Evolutionary conservation across 108 stramenopile genomes (phyloP).

Genomic region (Craspedostauros australis): DNA sequence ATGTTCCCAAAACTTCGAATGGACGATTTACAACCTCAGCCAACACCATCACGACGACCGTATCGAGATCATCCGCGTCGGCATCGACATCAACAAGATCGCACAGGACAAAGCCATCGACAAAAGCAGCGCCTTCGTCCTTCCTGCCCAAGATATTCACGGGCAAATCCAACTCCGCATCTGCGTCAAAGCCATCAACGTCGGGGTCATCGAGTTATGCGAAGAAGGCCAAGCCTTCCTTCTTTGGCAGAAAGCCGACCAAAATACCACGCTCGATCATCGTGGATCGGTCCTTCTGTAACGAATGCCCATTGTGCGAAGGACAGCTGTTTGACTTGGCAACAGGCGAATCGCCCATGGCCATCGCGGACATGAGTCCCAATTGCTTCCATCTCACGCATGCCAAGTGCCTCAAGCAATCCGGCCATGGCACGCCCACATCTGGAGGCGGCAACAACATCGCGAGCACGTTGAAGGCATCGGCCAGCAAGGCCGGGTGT

Average conservation of each 20-base stretch:
- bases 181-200: too few relatives aligned
- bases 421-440: not conserved
- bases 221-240: too few relatives aligned
- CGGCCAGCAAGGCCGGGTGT: slow-evolving; percentile 6
- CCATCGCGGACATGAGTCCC: slow-evolving; percentile 18
- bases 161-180: too few relatives aligned
- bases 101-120: not conserved
- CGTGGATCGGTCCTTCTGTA: slow-evolving; percentile 10
- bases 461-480: too few relatives aligned
- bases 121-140: too few relatives aligned
- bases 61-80: not conserved
- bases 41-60: not conserved
- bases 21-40: not conserved
- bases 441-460: not conserved
- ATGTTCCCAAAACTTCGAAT: not conserved
- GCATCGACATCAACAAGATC: not conserved
- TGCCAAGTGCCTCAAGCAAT: slow-evolving; percentile 23
- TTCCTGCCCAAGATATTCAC: too few relatives aligned
- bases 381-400: slow-evolving; percentile 23
- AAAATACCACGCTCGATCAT: slow-evolving; percentile 1
- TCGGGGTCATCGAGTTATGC: too few relatives aligned
- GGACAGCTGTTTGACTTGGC: slow-evolving; percentile 13
- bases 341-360: slow-evolving; percentile 8
- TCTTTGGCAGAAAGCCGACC: slow-evolving; percentile 1
- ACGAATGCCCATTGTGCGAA: slow-evolving; percentile 25